phyloP scores from a whole-genome alignment of 306 rosid genomes.

The Cucurbita argyrosperma region DNA sequence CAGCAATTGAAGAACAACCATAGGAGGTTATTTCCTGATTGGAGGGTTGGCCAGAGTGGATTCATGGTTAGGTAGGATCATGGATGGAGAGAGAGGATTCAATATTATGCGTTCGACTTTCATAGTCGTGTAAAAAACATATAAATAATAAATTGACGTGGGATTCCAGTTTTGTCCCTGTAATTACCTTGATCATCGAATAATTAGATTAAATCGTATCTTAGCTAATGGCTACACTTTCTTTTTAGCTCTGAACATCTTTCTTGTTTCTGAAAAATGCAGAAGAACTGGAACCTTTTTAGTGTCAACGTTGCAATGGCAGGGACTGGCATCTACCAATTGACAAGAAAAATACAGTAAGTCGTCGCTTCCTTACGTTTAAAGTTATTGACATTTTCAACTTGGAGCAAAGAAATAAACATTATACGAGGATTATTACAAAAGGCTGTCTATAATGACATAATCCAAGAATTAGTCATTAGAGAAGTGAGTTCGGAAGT shows the following conservation, averaged over 20 bases:
- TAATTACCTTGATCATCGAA: not conserved
- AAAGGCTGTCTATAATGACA: not conserved
- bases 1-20: not conserved
- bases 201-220: not conserved
- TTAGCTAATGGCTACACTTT: not conserved
- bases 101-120: not conserved
- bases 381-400: too few relatives aligned
- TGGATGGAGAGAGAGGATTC: not conserved
- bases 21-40: not conserved
- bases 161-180: not conserved
- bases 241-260: not conserved
- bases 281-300: slow-evolving; percentile 95
- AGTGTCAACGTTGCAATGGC: slow-evolving; percentile 89
- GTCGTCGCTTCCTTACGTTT: not conserved
- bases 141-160: not conserved
- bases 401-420: too few relatives aligned
- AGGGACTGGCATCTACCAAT: slow-evolving; percentile 80
- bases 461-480: not conserved
- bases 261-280: slow-evolving; percentile 12
- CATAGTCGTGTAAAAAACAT: not conserved
- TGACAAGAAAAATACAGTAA: slow-evolving; percentile 66
- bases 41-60: not conserved
- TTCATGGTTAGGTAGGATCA: not conserved
- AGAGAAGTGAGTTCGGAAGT: not conserved
- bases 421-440: not conserved